Evolutionary conservation across 257 asterid species (phyloP).

Genomic region (Salvia hispanica): DNA sequence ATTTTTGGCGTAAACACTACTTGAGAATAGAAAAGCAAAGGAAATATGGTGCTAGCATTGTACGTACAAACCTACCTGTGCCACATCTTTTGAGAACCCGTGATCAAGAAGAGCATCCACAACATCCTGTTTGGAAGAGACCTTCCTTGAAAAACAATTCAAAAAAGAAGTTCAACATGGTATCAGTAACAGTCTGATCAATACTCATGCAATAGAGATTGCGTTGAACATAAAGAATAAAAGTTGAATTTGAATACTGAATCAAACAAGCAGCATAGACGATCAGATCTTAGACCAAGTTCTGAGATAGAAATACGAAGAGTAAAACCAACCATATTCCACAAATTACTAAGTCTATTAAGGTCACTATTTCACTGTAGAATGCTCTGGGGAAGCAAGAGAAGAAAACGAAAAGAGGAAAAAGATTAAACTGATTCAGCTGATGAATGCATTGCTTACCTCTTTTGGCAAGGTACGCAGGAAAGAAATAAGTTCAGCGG

Average conservation of each 20-base stretch:
- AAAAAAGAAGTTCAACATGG: slow-evolving; percentile 26
- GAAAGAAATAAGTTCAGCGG: slow-evolving; percentile 86
- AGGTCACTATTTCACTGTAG: background rate
- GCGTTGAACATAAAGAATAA: background rate
- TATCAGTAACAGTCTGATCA: slow-evolving; percentile 21
- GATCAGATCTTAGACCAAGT: slow-evolving; percentile 12
- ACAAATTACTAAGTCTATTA: background rate
- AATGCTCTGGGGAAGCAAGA: slow-evolving; percentile 10
- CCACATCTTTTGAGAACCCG: slow-evolving; percentile 94
- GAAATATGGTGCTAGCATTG: background rate
- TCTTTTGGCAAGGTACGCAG: slow-evolving; percentile 65
- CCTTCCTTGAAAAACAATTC: slow-evolving; percentile 66
- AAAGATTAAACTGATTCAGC: slow-evolving; percentile 10
- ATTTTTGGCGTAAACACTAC: slow-evolving; percentile 6
- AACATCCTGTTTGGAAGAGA: slow-evolving; percentile 77
- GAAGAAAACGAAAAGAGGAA: slow-evolving; percentile 9
- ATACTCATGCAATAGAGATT: slow-evolving; percentile 8
- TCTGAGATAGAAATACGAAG: background rate
- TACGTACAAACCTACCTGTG: slow-evolving; percentile 68
- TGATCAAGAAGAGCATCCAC: slow-evolving; percentile 67
- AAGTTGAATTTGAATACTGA: background rate
- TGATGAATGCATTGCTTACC: slow-evolving; percentile 45
- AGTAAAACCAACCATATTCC: background rate
- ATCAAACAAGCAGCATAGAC: slow-evolving; percentile 14
- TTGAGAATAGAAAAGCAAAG: background rate